Percentiles rank a stretch among this genome's conserved stretches.
Evolutionary conservation across 176 grass and related monocot species (phyloP).

Genomic region (Carex kokanica): DNA sequence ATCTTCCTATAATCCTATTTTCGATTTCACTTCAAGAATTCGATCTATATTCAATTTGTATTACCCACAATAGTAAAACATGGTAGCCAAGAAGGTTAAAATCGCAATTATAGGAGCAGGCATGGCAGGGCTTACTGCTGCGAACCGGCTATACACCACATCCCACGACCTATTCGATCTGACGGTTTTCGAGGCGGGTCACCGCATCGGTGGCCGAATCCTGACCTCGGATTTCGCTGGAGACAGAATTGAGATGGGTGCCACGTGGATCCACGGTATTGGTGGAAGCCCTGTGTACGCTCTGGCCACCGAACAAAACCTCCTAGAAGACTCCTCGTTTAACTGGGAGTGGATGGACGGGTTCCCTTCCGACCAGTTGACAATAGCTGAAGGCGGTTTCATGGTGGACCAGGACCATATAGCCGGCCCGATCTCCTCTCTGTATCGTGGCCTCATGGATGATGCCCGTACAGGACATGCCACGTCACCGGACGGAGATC

Average conservation of each 20-base stretch:
- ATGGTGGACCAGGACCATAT: conserved; percentile 43
- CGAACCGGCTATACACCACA: conserved; percentile 40
- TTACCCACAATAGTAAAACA: conserved; percentile 16
- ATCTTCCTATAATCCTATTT: neutral
- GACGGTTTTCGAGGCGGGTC: conserved; percentile 46
- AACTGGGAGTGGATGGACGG: conserved; percentile 83
- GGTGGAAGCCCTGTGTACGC: conserved; percentile 70
- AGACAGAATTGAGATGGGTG: conserved; percentile 73
- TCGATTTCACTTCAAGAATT: neutral
- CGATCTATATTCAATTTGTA: neutral
- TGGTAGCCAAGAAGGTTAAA: conserved; percentile 56
- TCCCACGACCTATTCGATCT: conserved; percentile 59
- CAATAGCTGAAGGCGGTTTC: conserved; percentile 59
- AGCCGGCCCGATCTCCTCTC: conserved; percentile 40
- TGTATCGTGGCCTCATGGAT: conserved; percentile 65
- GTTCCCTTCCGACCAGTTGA: conserved; percentile 57
- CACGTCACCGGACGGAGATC: neutral
- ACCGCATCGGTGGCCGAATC: conserved; percentile 60
- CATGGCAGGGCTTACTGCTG: conserved; percentile 73
- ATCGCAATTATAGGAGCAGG: conserved; percentile 70
- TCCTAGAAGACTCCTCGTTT: neutral
- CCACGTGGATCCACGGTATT: conserved; percentile 88
- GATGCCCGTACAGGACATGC: conserved; percentile 52
- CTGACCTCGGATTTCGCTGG: conserved; percentile 63
- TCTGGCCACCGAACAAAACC: conserved; percentile 45